phyloP scores from a whole-genome alignment of 495 filamentous ascomycete genomes.

The Cetradonia linearis region DNA sequence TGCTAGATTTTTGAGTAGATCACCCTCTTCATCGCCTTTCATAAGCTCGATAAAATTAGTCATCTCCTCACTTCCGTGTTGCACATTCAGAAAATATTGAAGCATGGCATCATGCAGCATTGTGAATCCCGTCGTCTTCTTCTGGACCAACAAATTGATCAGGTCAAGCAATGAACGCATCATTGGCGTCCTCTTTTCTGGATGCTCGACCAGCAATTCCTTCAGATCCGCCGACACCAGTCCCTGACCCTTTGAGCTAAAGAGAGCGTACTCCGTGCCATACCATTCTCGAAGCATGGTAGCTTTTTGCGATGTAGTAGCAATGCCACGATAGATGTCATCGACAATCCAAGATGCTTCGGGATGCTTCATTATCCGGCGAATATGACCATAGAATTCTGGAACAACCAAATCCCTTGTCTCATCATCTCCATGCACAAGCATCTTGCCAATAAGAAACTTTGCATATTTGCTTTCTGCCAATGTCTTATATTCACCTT shows the following conservation, averaged over 20 bases:
- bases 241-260: conserved; percentile 45
- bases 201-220: conserved; percentile 59
- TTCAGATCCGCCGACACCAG: conserved; percentile 50
- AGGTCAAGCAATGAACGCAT: conserved; percentile 75
- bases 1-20: conserved; percentile 84
- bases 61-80: conserved; percentile 62
- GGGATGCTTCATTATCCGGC: conserved; percentile 85
- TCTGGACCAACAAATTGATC: conserved; percentile 84
- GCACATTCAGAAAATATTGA: conserved; percentile 80
- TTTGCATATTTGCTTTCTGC: conserved; percentile 94
- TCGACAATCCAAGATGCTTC: conserved; percentile 96
- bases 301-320: conserved; percentile 72
- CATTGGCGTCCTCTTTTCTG: conserved; percentile 76
- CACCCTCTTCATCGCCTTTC: conserved; percentile 80
- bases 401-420: conserved; percentile 78
- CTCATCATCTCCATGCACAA: conserved; percentile 77
- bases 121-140: conserved; percentile 89
- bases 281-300: conserved; percentile 91
- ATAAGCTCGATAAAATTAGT: conserved; percentile 83
- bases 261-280: conserved; percentile 82
- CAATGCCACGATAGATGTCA: conserved; percentile 82
- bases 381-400: conserved; percentile 88
- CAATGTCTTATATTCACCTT: conserved; percentile 71
- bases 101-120: conserved; percentile 97
- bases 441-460: conserved; percentile 88